Percentiles rank a stretch among this genome's conserved stretches.
Conservation (phyloP, 2,329 filamentous ascomycete genomes). For the Meredithiella fracta region DNA sequence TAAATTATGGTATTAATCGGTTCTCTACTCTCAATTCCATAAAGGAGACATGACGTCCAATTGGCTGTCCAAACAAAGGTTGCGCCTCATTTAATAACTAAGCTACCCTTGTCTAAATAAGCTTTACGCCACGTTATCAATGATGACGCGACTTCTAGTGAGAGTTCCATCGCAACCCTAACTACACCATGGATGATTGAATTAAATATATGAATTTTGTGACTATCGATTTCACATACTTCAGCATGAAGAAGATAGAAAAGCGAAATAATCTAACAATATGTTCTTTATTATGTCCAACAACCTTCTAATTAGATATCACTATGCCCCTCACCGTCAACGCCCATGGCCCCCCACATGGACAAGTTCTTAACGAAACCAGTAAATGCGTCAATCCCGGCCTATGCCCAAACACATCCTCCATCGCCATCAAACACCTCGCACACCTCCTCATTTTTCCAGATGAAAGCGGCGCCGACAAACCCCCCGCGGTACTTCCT, state of each 20-base stretch:
- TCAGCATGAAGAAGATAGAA: no score
- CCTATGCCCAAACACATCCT: conserved; percentile 33
- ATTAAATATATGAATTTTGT: no score
- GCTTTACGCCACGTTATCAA: background rate
- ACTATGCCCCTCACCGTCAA: conserved; percentile 18
- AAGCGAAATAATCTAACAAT: no score
- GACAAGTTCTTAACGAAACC: conserved; percentile 37
- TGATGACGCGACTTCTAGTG: no score
- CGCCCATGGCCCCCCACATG: conserved; percentile 38
- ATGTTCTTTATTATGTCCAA: no score
- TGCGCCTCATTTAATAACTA: background rate
- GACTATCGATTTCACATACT: no score
- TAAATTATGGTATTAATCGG: background rate
- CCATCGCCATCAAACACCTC: conserved; percentile 49
- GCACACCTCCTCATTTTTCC: conserved; percentile 26
- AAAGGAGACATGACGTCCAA: conserved; percentile 1
- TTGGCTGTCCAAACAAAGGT: background rate
- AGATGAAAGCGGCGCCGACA: conserved; percentile 25
- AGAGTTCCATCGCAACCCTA: no score
- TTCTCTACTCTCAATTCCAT: background rate
- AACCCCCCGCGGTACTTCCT: conserved; percentile 4
- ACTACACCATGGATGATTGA: no score
- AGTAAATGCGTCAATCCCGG: conserved; percentile 38
- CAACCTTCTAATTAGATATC: conserved; percentile 2
- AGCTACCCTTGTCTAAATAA: background rate